Percentiles rank a stretch among this genome's conserved stretches.
Evolutionary conservation across 768 basidiomycete species (phyloP).

Genomic region (Lactarius hengduanensis): DNA sequence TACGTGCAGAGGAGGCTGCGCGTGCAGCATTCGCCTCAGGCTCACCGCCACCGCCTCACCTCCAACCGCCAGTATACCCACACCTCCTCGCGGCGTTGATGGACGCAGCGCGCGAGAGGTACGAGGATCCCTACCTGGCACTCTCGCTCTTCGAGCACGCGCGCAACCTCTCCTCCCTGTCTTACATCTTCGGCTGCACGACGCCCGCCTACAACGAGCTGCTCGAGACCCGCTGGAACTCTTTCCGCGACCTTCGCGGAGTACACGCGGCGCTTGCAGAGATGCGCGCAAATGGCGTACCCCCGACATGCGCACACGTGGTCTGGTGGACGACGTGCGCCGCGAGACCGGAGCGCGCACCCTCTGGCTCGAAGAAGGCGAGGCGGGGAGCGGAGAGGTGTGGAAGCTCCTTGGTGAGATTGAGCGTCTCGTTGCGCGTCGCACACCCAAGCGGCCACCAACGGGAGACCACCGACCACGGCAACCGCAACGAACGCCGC

Average conservation of each 20-base stretch:
- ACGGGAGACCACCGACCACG: not conserved
- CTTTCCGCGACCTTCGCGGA: constrained; percentile 78
- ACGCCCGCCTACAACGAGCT: constrained; percentile 87
- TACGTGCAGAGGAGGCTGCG: constrained; percentile 49
- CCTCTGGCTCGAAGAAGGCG: constrained; percentile 49
- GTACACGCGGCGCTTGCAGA: constrained; percentile 73
- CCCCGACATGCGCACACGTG: constrained; percentile 56
- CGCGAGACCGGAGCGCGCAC: constrained; percentile 59
- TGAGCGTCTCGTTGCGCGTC: constrained; percentile 42
- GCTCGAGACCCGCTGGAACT: constrained; percentile 79
- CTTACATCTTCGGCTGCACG: constrained; percentile 88
- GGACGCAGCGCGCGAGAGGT: constrained; percentile 73
- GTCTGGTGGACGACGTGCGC: constrained; percentile 60
- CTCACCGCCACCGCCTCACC: constrained; percentile 29
- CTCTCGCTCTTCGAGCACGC: constrained; percentile 83
- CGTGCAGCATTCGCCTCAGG: constrained; percentile 38
- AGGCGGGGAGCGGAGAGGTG: constrained; percentile 48
- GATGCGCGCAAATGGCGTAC: constrained; percentile 80
- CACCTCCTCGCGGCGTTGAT: constrained; percentile 76
- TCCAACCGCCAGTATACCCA: constrained; percentile 67
- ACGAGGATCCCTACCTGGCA: constrained; percentile 75
- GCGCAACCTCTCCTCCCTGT: constrained; percentile 66
- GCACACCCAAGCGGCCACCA: not conserved
- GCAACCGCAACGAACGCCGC: not conserved
- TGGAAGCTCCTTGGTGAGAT: constrained; percentile 52